Evolutionary conservation across 2,329 filamentous ascomycete species (phyloP).

Genomic region (Mollisiaceae sp.): DNA sequence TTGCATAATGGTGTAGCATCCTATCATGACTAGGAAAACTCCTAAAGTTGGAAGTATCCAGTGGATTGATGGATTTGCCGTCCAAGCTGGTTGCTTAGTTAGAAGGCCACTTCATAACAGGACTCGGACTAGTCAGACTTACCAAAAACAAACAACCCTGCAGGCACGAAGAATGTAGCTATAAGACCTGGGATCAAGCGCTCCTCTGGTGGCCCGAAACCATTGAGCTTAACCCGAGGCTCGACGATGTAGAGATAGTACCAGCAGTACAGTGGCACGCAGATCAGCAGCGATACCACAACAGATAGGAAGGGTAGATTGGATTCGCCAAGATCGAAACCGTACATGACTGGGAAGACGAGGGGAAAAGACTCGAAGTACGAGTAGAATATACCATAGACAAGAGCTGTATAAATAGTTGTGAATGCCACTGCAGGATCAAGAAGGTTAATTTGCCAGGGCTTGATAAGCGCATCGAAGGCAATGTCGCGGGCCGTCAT

Average conservation of each 20-base stretch:
- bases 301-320: slow-evolving; percentile 64
- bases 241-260: slow-evolving; percentile 58
- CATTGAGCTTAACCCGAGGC: slow-evolving; percentile 45
- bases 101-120: no score
- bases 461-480: slow-evolving; percentile 61
- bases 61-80: slow-evolving; percentile 52
- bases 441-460: slow-evolving; percentile 60
- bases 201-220: slow-evolving; percentile 54
- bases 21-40: slow-evolving; percentile 57
- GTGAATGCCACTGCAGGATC: slow-evolving; percentile 65
- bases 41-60: slow-evolving; percentile 61
- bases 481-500: slow-evolving; percentile 52
- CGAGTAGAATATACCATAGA: slow-evolving; percentile 64
- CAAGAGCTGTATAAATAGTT: slow-evolving; percentile 62
- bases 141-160: slow-evolving; percentile 63
- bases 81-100: slow-evolving; percentile 46
- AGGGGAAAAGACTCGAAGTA: slow-evolving; percentile 69
- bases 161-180: slow-evolving; percentile 54
- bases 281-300: slow-evolving; percentile 58
- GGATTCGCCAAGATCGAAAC: slow-evolving; percentile 59
- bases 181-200: slow-evolving; percentile 59
- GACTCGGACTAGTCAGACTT: neutral
- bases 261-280: slow-evolving; percentile 50
- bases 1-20: slow-evolving; percentile 58
- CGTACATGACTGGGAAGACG: slow-evolving; percentile 62